phyloP scores from a whole-genome alignment of 768 basidiomycete species.

The Amanita jacksonii region DNA sequence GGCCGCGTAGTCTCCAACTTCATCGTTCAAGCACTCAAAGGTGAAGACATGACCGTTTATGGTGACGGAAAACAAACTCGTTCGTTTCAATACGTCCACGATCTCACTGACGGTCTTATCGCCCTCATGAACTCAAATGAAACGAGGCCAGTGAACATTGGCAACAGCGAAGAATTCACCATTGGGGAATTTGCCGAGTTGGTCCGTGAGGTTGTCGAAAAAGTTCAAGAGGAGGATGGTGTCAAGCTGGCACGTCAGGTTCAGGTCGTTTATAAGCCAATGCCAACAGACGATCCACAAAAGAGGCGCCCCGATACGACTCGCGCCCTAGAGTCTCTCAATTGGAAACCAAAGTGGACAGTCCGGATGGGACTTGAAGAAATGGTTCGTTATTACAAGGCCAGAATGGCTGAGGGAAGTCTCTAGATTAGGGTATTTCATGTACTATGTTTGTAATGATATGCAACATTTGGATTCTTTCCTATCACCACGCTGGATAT shows the following conservation, averaged over 20 bases:
- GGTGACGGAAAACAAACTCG: slow-evolving; percentile 91
- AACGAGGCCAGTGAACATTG: slow-evolving; percentile 92
- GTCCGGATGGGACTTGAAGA: slow-evolving; percentile 91
- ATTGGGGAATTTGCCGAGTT: slow-evolving; percentile 91
- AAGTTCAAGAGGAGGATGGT: slow-evolving; percentile 84
- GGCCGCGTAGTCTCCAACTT: slow-evolving; percentile 99
- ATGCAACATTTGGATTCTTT: no score
- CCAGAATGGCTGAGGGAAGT: slow-evolving; percentile 79
- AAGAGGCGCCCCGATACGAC: slow-evolving; percentile 89
- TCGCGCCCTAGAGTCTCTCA: slow-evolving; percentile 71
- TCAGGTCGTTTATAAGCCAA: slow-evolving; percentile 67
- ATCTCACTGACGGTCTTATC: slow-evolving; percentile 90
- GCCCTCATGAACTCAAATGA: slow-evolving; percentile 93
- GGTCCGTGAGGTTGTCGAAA: slow-evolving; percentile 86
- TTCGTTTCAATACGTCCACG: slow-evolving; percentile 98
- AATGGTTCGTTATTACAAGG: slow-evolving; percentile 91
- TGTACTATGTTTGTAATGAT: no score
- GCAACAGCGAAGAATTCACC: slow-evolving; percentile 91
- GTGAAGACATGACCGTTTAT: slow-evolving; percentile 95
- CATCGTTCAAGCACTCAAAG: slow-evolving; percentile 93
- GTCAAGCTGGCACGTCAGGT: slow-evolving; percentile 39
- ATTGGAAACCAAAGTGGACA: slow-evolving; percentile 92
- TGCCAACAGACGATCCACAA: slow-evolving; percentile 92
- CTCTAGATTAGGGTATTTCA: slow-evolving; percentile 29
- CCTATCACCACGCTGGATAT: no score